Evolutionary conservation across 1,139 yeast species (phyloP), one percentile per base, ranked within the genome.

Genomic region (Casaregolazyma suthepensis): DNA sequence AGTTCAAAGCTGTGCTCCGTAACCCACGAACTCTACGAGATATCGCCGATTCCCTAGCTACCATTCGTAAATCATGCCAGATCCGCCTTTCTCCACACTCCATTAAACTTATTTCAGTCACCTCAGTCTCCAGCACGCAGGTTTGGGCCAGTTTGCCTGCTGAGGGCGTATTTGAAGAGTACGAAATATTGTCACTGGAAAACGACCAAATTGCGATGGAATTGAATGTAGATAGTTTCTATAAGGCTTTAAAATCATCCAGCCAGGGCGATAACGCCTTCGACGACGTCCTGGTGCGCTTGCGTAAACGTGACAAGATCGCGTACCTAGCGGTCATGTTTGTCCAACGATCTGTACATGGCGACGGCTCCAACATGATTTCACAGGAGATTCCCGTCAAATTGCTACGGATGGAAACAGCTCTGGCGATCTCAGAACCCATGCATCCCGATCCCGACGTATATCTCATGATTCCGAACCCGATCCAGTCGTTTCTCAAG

Each of bases 371-470:
- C 19, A 61, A 56, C 35, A 46, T 52, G 31, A 59, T 61, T 2
- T 58, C 57, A 19, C 73, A 70, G 47, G 62, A 66, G 42, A 52
- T 70, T 7, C 67, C 66, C 18, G 65, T 67, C 3, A 56, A 61
- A 35, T 51, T 61, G 7, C 22, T 68, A 3, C 59, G 57, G 4
- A 50, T 50, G 9, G 56, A 50, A 23, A 59, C 59, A 15, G 51
- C 57, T 13, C 48, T 48, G 13, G 54, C 53, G 9, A 47, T 64
- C 2, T 53, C 56, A 22, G 70, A 66, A 48, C 70, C 71, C 1
- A 57, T 52, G 18, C 55, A 58, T 37, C 59, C 59, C n/a, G 55
- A 56, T 43, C 64, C 65, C 3, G 64, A 65, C 42, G 60, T 55
- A 37, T 63, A 56, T 45, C 45, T 56, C 22, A 38, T 51, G 49